phyloP scores from a whole-genome alignment of 768 basidiomycete species.

The Lactarius psammicola region DNA sequence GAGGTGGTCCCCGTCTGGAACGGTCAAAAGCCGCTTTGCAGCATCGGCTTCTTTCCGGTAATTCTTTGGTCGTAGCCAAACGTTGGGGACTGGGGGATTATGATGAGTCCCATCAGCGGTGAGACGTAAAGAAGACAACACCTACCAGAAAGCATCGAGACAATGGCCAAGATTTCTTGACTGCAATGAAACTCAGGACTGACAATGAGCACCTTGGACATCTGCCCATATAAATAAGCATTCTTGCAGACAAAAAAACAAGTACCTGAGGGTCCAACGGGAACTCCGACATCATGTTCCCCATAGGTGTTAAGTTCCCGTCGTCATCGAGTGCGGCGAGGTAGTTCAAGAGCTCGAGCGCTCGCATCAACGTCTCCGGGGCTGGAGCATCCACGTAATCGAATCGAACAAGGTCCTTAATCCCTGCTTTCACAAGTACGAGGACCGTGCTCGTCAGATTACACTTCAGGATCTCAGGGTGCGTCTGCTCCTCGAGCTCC shows the following conservation, averaged over 20 bases:
- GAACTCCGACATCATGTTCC: slow-evolving; percentile 95
- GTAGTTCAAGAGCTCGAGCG: slow-evolving; percentile 89
- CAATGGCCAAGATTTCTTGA: slow-evolving; percentile 92
- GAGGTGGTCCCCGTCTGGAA: slow-evolving; percentile 96
- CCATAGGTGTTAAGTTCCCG: slow-evolving; percentile 82
- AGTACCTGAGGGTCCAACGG: slow-evolving; percentile 90
- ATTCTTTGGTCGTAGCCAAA: slow-evolving; percentile 91
- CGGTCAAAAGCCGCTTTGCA: slow-evolving; percentile 82
- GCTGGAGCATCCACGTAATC: slow-evolving; percentile 93
- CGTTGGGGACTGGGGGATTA: slow-evolving; percentile 65
- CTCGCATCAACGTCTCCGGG: slow-evolving; percentile 97
- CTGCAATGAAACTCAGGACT: slow-evolving; percentile 96
- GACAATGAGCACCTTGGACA: slow-evolving; percentile 90
- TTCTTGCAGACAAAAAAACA: neutral
- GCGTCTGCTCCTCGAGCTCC: slow-evolving; percentile 94
- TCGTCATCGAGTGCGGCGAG: slow-evolving; percentile 92
- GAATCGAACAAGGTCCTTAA: slow-evolving; percentile 88
- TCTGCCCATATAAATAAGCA: slow-evolving; percentile 39
- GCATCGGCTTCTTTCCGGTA: slow-evolving; percentile 88
- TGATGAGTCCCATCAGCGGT: neutral
- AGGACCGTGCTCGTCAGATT: slow-evolving; percentile 93
- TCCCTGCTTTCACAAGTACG: slow-evolving; percentile 90
- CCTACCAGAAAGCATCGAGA: slow-evolving; percentile 90
- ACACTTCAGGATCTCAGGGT: slow-evolving; percentile 91
- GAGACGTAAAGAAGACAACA: slow-evolving; percentile 29